A percentile compares a stretch with the other conserved stretches of the same genome.
Conservation (phyloP, 805 yeast species). For the Ogataea corticis region DNA sequence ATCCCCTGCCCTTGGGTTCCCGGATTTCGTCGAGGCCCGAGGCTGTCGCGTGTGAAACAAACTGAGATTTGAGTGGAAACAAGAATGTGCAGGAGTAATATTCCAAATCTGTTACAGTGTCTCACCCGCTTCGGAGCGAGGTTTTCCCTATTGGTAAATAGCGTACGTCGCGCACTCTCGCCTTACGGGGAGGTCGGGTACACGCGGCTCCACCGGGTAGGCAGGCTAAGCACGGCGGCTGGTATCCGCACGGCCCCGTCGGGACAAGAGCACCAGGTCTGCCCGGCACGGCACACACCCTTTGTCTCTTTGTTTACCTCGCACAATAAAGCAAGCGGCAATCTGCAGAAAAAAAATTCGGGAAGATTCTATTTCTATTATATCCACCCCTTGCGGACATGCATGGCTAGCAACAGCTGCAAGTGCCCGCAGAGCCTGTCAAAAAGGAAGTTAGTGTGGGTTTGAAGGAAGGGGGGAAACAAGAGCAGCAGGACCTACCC, state of each 20-base stretch:
- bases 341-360: slow-evolving; percentile 7
- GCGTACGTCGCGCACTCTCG: not conserved
- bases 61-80: no score
- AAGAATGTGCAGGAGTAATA: not conserved
- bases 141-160: not conserved
- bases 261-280: no score
- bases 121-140: no score
- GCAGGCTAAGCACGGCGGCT: no score
- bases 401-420: not conserved
- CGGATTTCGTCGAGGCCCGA: no score
- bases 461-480: not conserved
- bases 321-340: not conserved
- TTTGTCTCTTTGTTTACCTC: not conserved
- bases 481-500: not conserved
- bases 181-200: no score
- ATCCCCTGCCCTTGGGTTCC: no score
- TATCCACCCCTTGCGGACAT: not conserved
- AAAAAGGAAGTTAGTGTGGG: slow-evolving; percentile 1
- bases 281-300: slow-evolving; percentile 2
- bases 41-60: no score
- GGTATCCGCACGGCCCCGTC: no score
- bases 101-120: no score
- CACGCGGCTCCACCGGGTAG: no score
- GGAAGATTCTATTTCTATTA: slow-evolving; percentile 10
- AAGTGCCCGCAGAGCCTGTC: slow-evolving; percentile 7